These are phyloP conservation scores for Antrodiella citrinella DNA, from an alignment of 768 basidiomycete species.

Conservation along the genomic window DNA sequence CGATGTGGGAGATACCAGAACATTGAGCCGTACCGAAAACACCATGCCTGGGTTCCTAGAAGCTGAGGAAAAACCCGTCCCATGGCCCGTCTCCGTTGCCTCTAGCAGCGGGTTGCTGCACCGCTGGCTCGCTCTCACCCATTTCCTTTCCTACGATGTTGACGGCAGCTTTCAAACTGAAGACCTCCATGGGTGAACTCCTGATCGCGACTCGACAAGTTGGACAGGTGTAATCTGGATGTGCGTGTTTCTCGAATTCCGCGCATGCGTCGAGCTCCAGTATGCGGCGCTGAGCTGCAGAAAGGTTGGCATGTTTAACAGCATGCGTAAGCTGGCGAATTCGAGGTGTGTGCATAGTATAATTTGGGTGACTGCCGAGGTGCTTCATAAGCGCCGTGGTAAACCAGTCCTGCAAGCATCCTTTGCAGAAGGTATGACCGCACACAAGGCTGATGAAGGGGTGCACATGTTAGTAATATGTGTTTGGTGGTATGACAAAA, in stretches of 20 bases:
- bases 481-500: background rate
- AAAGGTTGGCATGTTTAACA: conserved; percentile 7
- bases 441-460: conserved; percentile 44
- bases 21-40: background rate
- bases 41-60: no score
- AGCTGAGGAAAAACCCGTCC: conserved; percentile 19
- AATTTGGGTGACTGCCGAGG: conserved; percentile 36
- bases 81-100: conserved; percentile 10
- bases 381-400: conserved; percentile 41
- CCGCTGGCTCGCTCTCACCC: conserved; percentile 38
- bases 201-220: conserved; percentile 48
- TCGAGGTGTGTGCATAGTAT: conserved; percentile 19
- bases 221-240: conserved; percentile 60
- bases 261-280: conserved; percentile 8
- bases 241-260: conserved; percentile 13
- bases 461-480: background rate
- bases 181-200: conserved; percentile 50
- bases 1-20: no score
- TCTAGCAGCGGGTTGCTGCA: background rate
- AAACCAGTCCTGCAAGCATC: conserved; percentile 52
- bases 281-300: conserved; percentile 1
- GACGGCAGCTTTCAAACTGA: conserved; percentile 50
- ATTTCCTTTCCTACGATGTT: conserved; percentile 38
- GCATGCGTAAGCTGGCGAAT: conserved; percentile 3
- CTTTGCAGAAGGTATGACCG: conserved; percentile 63